Percentiles rank a stretch among this genome's conserved stretches.
Evolutionary conservation across 768 basidiomycete species (phyloP).

Genomic region (Naganishia kalamii): DNA sequence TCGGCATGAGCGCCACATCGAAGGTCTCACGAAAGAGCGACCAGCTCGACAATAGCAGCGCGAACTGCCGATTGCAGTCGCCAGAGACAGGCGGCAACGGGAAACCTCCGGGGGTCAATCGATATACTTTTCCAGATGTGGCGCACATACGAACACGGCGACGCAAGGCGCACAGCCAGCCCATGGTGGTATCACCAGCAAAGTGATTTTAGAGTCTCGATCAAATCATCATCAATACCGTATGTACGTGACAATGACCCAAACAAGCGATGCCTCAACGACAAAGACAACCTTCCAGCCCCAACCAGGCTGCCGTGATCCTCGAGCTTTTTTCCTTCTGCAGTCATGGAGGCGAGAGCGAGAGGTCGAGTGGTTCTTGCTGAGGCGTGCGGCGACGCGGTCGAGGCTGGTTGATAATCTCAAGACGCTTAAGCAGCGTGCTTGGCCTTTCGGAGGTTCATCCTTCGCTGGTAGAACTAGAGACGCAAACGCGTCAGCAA

Average conservation of each 20-base stretch:
- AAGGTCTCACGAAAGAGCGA: no score
- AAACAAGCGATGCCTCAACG: slow-evolving; percentile 1
- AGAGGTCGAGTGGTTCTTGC: slow-evolving; percentile 2
- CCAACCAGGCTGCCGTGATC: neutral
- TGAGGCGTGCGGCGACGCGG: neutral
- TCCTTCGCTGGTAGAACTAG: slow-evolving; percentile 80
- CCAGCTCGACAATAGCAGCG: no score
- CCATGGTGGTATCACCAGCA: no score
- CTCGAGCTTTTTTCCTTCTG: slow-evolving; percentile 12
- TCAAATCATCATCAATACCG: slow-evolving; percentile 12
- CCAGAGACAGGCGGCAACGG: no score
- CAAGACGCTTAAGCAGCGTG: slow-evolving; percentile 53
- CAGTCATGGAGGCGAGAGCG: neutral
- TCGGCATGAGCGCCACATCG: no score
- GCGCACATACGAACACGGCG: no score
- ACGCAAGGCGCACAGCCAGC: no score
- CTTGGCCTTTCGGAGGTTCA: slow-evolving; percentile 91
- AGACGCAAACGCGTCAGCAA: neutral
- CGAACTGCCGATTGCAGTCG: no score
- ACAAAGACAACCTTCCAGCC: slow-evolving; percentile 7
- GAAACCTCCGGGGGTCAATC: no score
- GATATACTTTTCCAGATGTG: no score
- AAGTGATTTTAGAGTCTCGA: slow-evolving; percentile 8
- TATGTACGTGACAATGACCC: slow-evolving; percentile 12
- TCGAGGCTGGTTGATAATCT: slow-evolving; percentile 11